Evolutionary conservation across 148 eudicot species (phyloP).

Genomic region (Fagopyrum homotropicum): DNA sequence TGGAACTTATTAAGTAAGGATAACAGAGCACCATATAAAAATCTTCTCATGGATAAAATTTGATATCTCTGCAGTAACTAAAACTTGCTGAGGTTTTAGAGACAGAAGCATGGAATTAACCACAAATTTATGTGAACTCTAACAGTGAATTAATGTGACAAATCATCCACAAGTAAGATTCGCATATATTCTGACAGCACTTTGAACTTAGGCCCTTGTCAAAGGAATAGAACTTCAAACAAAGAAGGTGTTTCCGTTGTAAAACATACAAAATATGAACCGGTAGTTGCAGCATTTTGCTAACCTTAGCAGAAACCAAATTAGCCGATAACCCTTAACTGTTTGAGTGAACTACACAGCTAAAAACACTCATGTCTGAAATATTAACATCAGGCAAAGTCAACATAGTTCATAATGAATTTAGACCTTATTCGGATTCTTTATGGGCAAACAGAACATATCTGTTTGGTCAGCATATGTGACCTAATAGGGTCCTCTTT

Average conservation of each 20-base stretch:
- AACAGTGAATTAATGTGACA: not conserved
- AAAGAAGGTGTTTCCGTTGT: too few species aligned
- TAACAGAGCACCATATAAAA: not conserved
- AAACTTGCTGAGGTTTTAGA: too few species aligned
- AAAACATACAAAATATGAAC: too few species aligned
- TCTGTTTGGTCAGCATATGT: not conserved
- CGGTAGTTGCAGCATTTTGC: too few species aligned
- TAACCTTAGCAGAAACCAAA: too few species aligned
- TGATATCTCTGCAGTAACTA: not conserved
- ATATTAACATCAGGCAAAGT: too few species aligned
- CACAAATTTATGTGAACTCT: not conserved
- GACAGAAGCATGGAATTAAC: not conserved
- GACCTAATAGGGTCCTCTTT: too few species aligned
- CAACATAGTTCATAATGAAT: too few species aligned
- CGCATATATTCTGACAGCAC: not conserved
- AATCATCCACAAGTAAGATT: not conserved
- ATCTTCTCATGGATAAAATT: not conserved
- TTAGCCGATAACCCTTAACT: too few species aligned
- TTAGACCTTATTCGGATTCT: not conserved
- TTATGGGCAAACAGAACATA: not conserved
- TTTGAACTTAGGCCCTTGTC: not conserved
- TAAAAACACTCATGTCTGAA: too few species aligned
- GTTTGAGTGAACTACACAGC: too few species aligned
- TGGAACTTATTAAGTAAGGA: not conserved
- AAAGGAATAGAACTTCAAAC: too few species aligned